phyloP scores from a whole-genome alignment of 768 basidiomycete species.

The Cyclocybe cylindracea region DNA sequence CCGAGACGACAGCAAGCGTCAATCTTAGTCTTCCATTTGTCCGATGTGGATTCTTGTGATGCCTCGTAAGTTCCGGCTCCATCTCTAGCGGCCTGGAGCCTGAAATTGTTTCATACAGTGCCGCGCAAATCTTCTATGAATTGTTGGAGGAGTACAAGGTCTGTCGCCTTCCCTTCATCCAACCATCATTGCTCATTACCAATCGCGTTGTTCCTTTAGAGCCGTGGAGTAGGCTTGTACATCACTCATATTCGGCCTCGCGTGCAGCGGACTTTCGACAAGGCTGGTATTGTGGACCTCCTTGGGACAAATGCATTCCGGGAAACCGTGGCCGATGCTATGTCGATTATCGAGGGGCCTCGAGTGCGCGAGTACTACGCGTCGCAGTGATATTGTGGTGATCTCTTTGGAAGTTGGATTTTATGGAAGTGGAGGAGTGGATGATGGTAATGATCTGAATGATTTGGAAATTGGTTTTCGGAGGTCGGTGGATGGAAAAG shows the following conservation, averaged over 20 bases:
- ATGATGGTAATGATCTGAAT: not conserved
- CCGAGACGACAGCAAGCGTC: slow-evolving; percentile 75
- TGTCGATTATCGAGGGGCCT: slow-evolving; percentile 38
- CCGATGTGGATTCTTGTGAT: slow-evolving; percentile 88
- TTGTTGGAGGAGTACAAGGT: slow-evolving; percentile 79
- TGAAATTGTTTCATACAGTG: slow-evolving; percentile 40
- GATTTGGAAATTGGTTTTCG: too few relatives aligned
- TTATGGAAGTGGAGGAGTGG: slow-evolving; percentile 2
- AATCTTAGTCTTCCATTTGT: slow-evolving; percentile 89
- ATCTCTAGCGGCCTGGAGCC: slow-evolving; percentile 1
- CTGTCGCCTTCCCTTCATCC: slow-evolving; percentile 7
- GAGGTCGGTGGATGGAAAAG: too few relatives aligned
- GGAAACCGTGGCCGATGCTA: slow-evolving; percentile 52
- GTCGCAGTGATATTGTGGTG: not conserved
- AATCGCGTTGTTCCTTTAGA: slow-evolving; percentile 28
- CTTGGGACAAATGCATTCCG: slow-evolving; percentile 49
- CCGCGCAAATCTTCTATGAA: slow-evolving; percentile 83
- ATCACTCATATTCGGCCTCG: slow-evolving; percentile 48
- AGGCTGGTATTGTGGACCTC: slow-evolving; percentile 52
- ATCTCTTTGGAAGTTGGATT: not conserved
- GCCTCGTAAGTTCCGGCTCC: slow-evolving; percentile 65
- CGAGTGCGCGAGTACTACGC: slow-evolving; percentile 16
- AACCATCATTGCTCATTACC: not conserved
- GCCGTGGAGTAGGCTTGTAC: slow-evolving; percentile 50
- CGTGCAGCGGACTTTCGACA: slow-evolving; percentile 43